Percentiles rank a stretch among this genome's conserved stretches.
These are phyloP conservation scores for Sporisorium iseilematis-ciliati DNA, from an alignment of 1,284 basidiomycete genomes.

Conservation along the genomic window DNA sequence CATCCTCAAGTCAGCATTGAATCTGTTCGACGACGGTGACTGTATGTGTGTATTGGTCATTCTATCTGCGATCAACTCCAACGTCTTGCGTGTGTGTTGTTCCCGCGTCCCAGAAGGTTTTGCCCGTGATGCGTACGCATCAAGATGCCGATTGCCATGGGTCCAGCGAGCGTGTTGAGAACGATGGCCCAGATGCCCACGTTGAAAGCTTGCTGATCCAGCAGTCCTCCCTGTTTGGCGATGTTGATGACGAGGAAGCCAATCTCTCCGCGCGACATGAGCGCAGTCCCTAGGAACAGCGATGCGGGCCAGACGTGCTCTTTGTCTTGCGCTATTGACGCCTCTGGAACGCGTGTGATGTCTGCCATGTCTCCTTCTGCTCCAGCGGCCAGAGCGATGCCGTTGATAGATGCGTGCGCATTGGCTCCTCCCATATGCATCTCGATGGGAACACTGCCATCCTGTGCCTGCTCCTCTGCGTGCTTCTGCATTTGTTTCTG, in stretches of 20 bases:
- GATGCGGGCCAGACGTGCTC: constrained; percentile 39
- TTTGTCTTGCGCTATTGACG: neutral
- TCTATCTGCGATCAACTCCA: constrained; percentile 8
- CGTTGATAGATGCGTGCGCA: neutral
- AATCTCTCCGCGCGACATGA: constrained; percentile 75
- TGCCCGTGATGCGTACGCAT: constrained; percentile 24
- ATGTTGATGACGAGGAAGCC: constrained; percentile 69
- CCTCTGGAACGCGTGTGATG: neutral
- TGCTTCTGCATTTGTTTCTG: neutral
- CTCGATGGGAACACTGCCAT: neutral
- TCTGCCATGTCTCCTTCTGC: neutral
- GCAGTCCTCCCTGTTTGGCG: constrained; percentile 24
- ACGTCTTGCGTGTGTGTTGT: constrained; percentile 1
- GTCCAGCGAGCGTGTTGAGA: constrained; percentile 52
- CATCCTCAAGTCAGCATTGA: no score
- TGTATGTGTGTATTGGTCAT: no score
- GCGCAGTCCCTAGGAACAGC: constrained; percentile 72
- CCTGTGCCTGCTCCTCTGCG: neutral
- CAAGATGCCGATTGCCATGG: constrained; percentile 42
- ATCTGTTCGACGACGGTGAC: no score
- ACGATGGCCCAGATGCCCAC: constrained; percentile 52
- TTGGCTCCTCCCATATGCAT: neutral
- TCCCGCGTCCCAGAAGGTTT: constrained; percentile 3
- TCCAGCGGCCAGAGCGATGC: neutral
- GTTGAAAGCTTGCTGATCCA: constrained; percentile 41